These are phyloP conservation scores for Ophiostoma ips DNA, from an alignment of 2,329 filamentous ascomycete genomes.

Conservation along the genomic window DNA sequence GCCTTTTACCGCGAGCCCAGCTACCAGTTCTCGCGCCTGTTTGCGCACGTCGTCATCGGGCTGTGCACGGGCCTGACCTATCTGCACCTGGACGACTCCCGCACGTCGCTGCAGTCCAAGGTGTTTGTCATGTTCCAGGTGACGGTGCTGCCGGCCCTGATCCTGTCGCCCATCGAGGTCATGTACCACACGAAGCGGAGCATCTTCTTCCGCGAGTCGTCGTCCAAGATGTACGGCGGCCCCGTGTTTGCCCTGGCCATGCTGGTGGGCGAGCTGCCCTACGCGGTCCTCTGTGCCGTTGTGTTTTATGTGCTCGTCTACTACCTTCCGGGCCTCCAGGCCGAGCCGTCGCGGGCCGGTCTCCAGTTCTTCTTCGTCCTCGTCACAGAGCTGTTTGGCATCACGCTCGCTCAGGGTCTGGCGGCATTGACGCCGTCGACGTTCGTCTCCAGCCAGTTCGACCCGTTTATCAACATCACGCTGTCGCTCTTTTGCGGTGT, in stretches of 20 bases:
- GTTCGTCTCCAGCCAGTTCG: slow-evolving; percentile 66
- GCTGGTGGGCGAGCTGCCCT: slow-evolving; percentile 74
- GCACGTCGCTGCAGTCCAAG: slow-evolving; percentile 66
- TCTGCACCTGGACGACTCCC: slow-evolving; percentile 61
- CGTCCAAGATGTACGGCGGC: slow-evolving; percentile 73
- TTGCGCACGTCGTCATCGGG: slow-evolving; percentile 69
- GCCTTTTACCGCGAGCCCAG: slow-evolving; percentile 78
- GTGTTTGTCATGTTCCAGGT: slow-evolving; percentile 87
- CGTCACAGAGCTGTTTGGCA: slow-evolving; percentile 70
- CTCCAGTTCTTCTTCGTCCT: slow-evolving; percentile 81
- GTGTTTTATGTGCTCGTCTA: slow-evolving; percentile 73
- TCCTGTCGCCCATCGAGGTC: slow-evolving; percentile 71
- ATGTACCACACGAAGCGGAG: slow-evolving; percentile 70
- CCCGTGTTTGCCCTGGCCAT: slow-evolving; percentile 66
- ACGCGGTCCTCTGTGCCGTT: slow-evolving; percentile 66
- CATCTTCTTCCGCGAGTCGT: slow-evolving; percentile 76
- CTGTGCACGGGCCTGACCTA: slow-evolving; percentile 69
- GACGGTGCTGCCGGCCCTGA: slow-evolving; percentile 68
- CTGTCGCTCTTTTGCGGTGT: slow-evolving; percentile 83
- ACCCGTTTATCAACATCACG: slow-evolving; percentile 70
- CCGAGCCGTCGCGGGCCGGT: slow-evolving; percentile 50
- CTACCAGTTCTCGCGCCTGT: slow-evolving; percentile 78
- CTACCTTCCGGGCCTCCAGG: slow-evolving; percentile 65
- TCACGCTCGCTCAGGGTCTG: slow-evolving; percentile 64
- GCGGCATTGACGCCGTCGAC: slow-evolving; percentile 64